Conservation (phyloP, 2,329 filamentous ascomycete genomes). For the Fusarium austroafricanum region DNA sequence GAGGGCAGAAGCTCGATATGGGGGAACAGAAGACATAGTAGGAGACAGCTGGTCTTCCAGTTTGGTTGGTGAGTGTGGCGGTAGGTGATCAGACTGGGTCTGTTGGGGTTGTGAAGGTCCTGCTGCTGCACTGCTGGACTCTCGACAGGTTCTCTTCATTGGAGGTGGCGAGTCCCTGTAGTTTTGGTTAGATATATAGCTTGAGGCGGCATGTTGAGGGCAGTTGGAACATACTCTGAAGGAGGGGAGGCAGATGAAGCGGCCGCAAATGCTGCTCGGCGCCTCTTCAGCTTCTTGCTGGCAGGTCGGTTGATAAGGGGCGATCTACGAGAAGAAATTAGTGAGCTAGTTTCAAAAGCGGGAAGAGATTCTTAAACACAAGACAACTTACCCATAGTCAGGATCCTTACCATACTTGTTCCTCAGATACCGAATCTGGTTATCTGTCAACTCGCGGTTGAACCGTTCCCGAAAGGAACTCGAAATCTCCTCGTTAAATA, state of each 20-base stretch:
- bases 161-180: neutral
- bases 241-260: neutral
- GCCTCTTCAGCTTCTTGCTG: conserved; percentile 28
- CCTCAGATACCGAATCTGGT: conserved; percentile 55
- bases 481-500: conserved; percentile 45
- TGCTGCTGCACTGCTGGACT: neutral
- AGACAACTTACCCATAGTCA: conserved; percentile 51
- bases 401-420: conserved; percentile 57
- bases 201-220: neutral
- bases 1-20: neutral
- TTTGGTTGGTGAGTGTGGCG: neutral
- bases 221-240: conserved; percentile 14
- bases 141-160: conserved; percentile 3
- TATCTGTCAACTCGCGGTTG: conserved; percentile 46
- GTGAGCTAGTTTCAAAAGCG: neutral
- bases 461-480: conserved; percentile 47
- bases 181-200: conserved; percentile 1
- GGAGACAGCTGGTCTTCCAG: neutral
- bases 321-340: neutral
- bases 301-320: conserved; percentile 27
- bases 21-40: neutral
- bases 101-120: neutral
- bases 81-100: neutral
- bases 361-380: neutral
- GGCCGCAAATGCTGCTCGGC: conserved; percentile 7